These are phyloP conservation scores for Fusarium vanettenii DNA, from an alignment of 2,329 filamentous ascomycete species.

Conservation along the genomic window DNA sequence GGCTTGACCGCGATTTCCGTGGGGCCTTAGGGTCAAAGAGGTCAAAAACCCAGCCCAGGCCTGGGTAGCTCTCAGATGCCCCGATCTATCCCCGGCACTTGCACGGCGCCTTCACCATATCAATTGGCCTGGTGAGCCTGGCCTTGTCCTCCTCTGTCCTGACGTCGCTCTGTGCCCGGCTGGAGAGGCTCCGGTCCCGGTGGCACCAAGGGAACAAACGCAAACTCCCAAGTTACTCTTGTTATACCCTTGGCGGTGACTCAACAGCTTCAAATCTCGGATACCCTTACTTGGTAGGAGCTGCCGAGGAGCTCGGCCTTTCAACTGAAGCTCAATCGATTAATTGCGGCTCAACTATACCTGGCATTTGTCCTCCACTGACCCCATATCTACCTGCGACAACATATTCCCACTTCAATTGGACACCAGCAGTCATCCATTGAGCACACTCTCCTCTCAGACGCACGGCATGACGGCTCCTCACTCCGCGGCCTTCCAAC, in stretches of 20 bases:
- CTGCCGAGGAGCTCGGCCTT: constrained; percentile 2
- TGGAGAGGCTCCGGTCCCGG: constrained; percentile 6
- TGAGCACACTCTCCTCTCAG: constrained; percentile 4
- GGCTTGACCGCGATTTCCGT: constrained; percentile 35
- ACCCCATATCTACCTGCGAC: background rate
- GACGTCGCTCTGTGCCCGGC: background rate
- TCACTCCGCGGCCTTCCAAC: constrained; percentile 29
- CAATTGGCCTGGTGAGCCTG: constrained; percentile 4
- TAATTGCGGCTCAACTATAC: background rate
- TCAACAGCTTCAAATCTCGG: constrained; percentile 30
- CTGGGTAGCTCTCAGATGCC: constrained; percentile 20
- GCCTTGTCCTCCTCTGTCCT: background rate
- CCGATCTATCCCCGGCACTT: constrained; percentile 3
- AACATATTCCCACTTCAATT: background rate
- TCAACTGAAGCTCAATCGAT: background rate
- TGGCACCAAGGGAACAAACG: constrained; percentile 8
- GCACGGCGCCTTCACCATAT: background rate
- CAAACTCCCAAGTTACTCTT: constrained; percentile 24
- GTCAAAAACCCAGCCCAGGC: constrained; percentile 26
- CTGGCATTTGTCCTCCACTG: background rate
- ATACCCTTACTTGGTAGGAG: constrained; percentile 2
- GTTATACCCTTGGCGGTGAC: constrained; percentile 29
- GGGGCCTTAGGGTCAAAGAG: constrained; percentile 27
- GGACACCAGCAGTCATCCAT: background rate
- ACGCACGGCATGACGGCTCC: constrained; percentile 40